Percentiles rank a stretch among this genome's conserved stretches.
phyloP scores from a whole-genome alignment of 805 yeast genomes.

The Schizosaccharomyces cryophilus region DNA sequence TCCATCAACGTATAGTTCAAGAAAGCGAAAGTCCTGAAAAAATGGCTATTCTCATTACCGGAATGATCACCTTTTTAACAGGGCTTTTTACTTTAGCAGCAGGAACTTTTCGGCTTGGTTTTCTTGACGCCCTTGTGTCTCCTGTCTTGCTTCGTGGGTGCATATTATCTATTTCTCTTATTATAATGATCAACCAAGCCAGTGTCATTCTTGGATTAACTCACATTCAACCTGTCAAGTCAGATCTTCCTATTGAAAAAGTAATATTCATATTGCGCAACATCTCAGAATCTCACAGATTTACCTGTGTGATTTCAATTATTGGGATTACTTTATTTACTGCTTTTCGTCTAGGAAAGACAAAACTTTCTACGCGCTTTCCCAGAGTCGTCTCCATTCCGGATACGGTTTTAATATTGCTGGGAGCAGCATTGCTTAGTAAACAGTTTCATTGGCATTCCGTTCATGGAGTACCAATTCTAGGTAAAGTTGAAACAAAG shows the following conservation, averaged over 20 bases:
- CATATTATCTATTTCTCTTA: constrained; percentile 60
- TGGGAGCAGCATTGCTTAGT: constrained; percentile 31
- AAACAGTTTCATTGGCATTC: constrained; percentile 14
- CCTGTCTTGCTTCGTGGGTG: constrained; percentile 61
- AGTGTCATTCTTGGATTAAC: constrained; percentile 50
- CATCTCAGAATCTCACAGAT: constrained; percentile 23
- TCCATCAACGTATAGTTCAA: constrained; percentile 26
- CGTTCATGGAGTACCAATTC: constrained; percentile 31
- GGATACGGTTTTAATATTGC: constrained; percentile 59
- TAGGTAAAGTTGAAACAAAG: constrained; percentile 40
- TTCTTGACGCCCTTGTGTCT: constrained; percentile 54
- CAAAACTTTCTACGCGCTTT: constrained; percentile 14
- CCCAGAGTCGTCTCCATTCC: constrained; percentile 44
- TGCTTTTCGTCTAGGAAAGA: constrained; percentile 18
- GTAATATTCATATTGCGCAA: constrained; percentile 30
- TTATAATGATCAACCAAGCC: constrained; percentile 55
- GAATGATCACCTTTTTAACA: constrained; percentile 45
- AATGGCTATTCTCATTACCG: constrained; percentile 17
- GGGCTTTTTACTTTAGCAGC: constrained; percentile 49
- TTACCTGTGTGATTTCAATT: constrained; percentile 39
- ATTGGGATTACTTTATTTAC: constrained; percentile 25
- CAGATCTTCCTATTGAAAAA: constrained; percentile 52
- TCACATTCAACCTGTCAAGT: constrained; percentile 22
- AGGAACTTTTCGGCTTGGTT: constrained; percentile 69
- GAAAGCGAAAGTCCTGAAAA: constrained; percentile 15